Evolutionary conservation across 192 early-diverging fungal genomes (phyloP).

Genomic region (Podochytrium sp.): DNA sequence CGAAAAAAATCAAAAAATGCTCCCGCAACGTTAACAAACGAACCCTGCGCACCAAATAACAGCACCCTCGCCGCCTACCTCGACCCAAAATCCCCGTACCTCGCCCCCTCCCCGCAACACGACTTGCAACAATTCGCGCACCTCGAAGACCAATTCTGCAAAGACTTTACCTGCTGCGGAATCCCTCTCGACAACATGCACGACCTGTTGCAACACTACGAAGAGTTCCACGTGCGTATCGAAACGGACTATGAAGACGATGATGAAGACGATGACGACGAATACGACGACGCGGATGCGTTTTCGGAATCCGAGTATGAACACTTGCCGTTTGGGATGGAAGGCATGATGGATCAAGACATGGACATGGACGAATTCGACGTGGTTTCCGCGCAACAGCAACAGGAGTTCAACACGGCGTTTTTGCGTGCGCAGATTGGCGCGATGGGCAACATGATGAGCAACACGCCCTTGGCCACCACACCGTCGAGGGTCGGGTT

Average conservation of each 20-base stretch:
- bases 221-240: constrained; percentile 89
- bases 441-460: constrained; percentile 5
- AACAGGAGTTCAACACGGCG: constrained; percentile 23
- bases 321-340: constrained; percentile 48
- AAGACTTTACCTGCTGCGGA: constrained; percentile 96
- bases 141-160: constrained; percentile 89
- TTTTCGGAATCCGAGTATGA: constrained; percentile 70
- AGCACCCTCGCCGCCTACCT: constrained; percentile 16
- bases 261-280: constrained; percentile 70
- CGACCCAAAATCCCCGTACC: constrained; percentile 37
- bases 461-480: constrained; percentile 11
- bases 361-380: constrained; percentile 51
- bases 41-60: not conserved
- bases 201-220: constrained; percentile 94
- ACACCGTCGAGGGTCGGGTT: not conserved
- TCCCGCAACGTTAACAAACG: too few species aligned
- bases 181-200: constrained; percentile 86
- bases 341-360: constrained; percentile 45
- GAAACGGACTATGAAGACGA: constrained; percentile 81
- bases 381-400: constrained; percentile 16
- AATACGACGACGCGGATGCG: constrained; percentile 74
- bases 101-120: constrained; percentile 42
- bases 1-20: too few species aligned
- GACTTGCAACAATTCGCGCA: constrained; percentile 56
- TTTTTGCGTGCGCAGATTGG: constrained; percentile 26